Percentiles rank a stretch among this genome's conserved stretches.
phyloP scores from a whole-genome alignment of 2,329 filamentous ascomycete genomes.

The Fusarium avenaceum region DNA sequence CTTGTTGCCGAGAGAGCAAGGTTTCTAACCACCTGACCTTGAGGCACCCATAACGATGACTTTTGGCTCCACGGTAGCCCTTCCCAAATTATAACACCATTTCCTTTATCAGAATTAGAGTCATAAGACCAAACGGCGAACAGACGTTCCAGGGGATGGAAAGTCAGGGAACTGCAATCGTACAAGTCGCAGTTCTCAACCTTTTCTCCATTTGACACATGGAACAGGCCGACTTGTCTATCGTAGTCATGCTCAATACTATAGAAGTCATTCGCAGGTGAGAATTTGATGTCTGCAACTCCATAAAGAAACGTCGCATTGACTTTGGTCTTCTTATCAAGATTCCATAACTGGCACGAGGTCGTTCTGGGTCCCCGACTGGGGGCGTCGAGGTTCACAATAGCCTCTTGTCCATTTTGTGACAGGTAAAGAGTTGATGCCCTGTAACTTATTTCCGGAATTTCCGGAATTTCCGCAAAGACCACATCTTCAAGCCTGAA shows the following conservation, averaged over 20 bases:
- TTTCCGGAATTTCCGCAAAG: neutral
- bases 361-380: too few relatives aligned
- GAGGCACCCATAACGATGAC: neutral
- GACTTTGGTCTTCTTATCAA: neutral
- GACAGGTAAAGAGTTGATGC: neutral
- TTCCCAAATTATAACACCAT: neutral
- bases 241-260: neutral
- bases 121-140: neutral
- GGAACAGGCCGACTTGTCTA: neutral
- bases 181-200: neutral
- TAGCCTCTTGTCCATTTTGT: neutral
- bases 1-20: neutral
- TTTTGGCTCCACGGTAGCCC: neutral
- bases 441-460: too few relatives aligned
- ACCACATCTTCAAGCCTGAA: neutral
- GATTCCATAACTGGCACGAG: neutral
- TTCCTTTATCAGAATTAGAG: neutral
- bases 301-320: rapidly evolving
- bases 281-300: neutral
- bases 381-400: neutral
- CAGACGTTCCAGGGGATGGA: neutral
- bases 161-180: neutral
- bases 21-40: neutral
- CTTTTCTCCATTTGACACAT: neutral
- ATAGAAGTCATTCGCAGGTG: neutral